phyloP scores from a whole-genome alignment of 2,329 filamentous ascomycete species.

The Cryphonectria japonica region DNA sequence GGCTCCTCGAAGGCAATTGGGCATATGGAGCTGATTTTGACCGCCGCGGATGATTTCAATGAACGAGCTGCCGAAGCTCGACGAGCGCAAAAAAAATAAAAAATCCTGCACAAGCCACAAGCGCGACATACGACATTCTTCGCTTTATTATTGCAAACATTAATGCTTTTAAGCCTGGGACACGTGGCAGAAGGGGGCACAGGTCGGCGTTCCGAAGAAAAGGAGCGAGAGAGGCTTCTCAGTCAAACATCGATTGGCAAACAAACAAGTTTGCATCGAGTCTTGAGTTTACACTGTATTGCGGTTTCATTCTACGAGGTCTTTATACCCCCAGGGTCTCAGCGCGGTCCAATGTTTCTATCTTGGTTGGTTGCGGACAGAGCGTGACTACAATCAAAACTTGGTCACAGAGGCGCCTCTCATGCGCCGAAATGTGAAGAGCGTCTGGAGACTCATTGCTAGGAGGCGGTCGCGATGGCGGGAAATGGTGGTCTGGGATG shows the following conservation, averaged over 20 bases:
- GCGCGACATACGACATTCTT: not conserved
- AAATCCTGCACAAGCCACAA: not conserved
- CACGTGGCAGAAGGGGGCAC: slow-evolving; percentile 3
- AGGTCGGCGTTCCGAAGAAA: slow-evolving; percentile 21
- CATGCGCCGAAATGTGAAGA: not conserved
- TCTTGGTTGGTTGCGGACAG: not conserved
- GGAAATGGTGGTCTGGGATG: not conserved
- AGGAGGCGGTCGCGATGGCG: not conserved
- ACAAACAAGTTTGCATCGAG: slow-evolving; percentile 8
- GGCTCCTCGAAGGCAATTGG: not conserved
- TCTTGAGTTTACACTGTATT: slow-evolving; percentile 13
- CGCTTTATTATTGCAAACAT: not conserved
- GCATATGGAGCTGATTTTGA: not conserved
- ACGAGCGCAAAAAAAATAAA: too few relatives aligned
- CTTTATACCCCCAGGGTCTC: slow-evolving; percentile 27
- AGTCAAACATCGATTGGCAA: slow-evolving; percentile 18
- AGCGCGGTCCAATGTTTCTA: slow-evolving; percentile 9
- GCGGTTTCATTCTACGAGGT: slow-evolving; percentile 21
- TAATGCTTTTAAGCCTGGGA: slow-evolving; percentile 2
- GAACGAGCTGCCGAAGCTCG: not conserved
- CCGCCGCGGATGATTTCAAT: not conserved
- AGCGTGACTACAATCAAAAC: not conserved
- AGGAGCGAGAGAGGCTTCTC: not conserved
- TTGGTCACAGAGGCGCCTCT: not conserved
- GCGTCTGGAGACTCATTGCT: not conserved